Evolutionary conservation across 371 early-diverging fungal species (phyloP).

Genomic region (Aphelidium insulamus): DNA sequence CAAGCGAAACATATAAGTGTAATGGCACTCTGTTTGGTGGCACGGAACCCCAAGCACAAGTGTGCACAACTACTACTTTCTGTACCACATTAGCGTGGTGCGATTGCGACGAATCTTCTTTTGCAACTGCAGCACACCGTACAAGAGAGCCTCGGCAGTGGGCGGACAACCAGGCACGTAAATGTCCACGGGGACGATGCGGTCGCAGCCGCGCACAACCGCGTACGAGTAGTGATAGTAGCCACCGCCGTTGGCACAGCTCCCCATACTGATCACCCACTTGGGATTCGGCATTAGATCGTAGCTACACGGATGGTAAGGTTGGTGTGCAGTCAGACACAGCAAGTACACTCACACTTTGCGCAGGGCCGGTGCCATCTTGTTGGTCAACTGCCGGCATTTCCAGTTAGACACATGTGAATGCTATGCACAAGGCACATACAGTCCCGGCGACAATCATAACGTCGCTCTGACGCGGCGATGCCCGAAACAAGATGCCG

Average conservation of each 20-base stretch:
- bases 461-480: constrained; percentile 92
- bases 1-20: too few species aligned
- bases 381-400: constrained; percentile 56
- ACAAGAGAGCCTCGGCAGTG: constrained; percentile 85
- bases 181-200: constrained; percentile 88
- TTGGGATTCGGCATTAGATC: constrained; percentile 82
- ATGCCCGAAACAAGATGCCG: constrained; percentile 92
- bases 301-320: neutral
- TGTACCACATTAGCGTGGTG: constrained; percentile 37
- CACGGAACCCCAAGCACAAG: too few species aligned
- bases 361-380: constrained; percentile 94
- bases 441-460: constrained; percentile 97
- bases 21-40: too few species aligned
- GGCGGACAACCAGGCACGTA: constrained; percentile 97
- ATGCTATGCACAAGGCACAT: constrained; percentile 1
- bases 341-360: constrained; percentile 87
- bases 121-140: constrained; percentile 89
- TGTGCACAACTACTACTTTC: constrained; percentile 7
- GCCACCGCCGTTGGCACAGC: constrained; percentile 95
- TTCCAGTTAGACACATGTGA: neutral
- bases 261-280: constrained; percentile 97
- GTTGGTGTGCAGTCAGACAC: constrained; percentile 2
- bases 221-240: constrained; percentile 96
- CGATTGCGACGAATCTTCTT: constrained; percentile 78
- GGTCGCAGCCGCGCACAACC: constrained; percentile 86